Evolutionary conservation across 2,329 filamentous ascomycete genomes (phyloP).

Genomic region (Pseudogymnoascus sp.): DNA sequence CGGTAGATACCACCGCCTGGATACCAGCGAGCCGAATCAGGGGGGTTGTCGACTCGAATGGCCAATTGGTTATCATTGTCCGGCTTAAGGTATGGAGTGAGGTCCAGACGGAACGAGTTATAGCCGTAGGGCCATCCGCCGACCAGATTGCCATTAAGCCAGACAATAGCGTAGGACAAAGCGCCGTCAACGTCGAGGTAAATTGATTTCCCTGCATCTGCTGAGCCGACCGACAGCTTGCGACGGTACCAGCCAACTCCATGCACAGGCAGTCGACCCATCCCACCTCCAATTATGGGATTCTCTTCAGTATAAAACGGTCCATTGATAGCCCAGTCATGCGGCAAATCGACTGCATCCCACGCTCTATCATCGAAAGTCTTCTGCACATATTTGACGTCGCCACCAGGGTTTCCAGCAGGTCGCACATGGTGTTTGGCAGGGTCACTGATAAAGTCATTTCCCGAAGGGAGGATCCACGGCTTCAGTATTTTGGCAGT

Average conservation of each 20-base stretch:
- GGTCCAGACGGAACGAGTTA: conserved; percentile 39
- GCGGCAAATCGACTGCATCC: conserved; percentile 36
- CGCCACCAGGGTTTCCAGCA: conserved; percentile 20
- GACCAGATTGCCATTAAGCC: conserved; percentile 15
- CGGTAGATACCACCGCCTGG: conserved; percentile 45
- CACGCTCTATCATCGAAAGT: conserved; percentile 34
- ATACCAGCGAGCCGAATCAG: conserved; percentile 45
- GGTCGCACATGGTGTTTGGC: conserved; percentile 26
- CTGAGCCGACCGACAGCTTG: conserved; percentile 26
- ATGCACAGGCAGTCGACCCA: conserved; percentile 40
- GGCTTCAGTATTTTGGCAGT: conserved; percentile 26
- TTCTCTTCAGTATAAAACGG: conserved; percentile 34
- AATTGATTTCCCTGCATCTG: conserved; percentile 30
- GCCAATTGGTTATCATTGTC: conserved; percentile 36
- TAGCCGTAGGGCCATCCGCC: conserved; percentile 16
- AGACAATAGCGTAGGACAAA: conserved; percentile 15
- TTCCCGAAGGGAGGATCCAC: conserved; percentile 35
- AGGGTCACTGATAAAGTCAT: conserved; percentile 32
- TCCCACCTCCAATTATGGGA: conserved; percentile 25
- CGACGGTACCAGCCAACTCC: conserved; percentile 46
- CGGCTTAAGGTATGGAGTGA: conserved; percentile 34
- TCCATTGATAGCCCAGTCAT: conserved; percentile 42
- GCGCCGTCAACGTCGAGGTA: conserved; percentile 32
- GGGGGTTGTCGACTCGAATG: conserved; percentile 42
- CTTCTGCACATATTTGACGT: conserved; percentile 27